Evolutionary conservation across 2,329 filamentous ascomycete genomes (phyloP).

Genomic region (Exophiala sp.): DNA sequence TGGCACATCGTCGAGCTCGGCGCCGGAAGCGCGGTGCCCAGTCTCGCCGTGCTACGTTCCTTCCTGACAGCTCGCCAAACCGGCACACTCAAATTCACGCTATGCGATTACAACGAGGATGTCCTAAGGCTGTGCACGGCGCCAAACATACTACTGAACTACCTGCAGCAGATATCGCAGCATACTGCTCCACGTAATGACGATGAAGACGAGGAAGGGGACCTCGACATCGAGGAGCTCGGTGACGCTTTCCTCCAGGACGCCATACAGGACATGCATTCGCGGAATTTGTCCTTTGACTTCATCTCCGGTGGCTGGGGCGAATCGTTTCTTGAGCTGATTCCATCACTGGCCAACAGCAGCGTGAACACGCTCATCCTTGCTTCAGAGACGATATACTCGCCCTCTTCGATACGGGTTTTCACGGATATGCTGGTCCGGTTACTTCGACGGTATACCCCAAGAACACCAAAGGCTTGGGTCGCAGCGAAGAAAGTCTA

Average conservation of each 20-base stretch:
- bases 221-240: constrained; percentile 30
- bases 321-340: constrained; percentile 43
- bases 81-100: constrained; percentile 47
- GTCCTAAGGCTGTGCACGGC: constrained; percentile 60
- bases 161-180: constrained; percentile 22
- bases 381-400: constrained; percentile 64
- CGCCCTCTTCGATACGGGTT: constrained; percentile 49
- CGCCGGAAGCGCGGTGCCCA: constrained; percentile 61
- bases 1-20: constrained; percentile 52
- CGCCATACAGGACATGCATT: constrained; percentile 45
- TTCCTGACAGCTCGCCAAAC: constrained; percentile 34
- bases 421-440: constrained; percentile 55
- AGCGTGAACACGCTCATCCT: constrained; percentile 43
- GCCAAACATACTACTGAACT: constrained; percentile 59
- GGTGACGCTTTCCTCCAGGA: constrained; percentile 47
- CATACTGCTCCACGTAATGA: constrained; percentile 9
- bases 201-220: constrained; percentile 37
- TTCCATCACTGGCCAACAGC: background rate
- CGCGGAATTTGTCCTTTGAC: constrained; percentile 46
- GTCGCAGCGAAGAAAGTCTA: constrained; percentile 64
- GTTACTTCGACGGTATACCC: constrained; percentile 42
- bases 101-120: constrained; percentile 60
- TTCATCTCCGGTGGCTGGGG: constrained; percentile 62
- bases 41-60: constrained; percentile 53
- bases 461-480: constrained; percentile 44